Base-by-base conservation (phyloP, 257 asterid species). In the Asclepias syriaca region DNA sequence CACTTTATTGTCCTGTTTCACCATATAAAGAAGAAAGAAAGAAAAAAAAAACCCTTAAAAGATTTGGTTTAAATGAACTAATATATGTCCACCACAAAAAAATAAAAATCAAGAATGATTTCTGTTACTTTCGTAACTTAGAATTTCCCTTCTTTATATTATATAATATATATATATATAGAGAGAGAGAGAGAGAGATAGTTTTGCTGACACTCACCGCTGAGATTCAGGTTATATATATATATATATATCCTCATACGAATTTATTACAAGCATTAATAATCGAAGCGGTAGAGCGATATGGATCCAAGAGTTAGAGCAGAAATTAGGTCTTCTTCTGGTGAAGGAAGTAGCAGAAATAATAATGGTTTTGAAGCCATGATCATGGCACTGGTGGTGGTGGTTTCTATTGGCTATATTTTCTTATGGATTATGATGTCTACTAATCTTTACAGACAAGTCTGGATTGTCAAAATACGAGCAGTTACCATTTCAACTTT, bases 401-500 rank as follows among this genome's bases (percentile, higher is more conserved):
- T 68, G 19, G 71, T 84, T n/a, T 85, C 81, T 7, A 61, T 74
- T 14, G 97, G 94, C 0, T 83, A 89, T 80, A 74, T 88, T 8
- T 48, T 88, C 59, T 32, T 90, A 68, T 86, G 88, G 89, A 81
- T 86, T 71, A 82, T 91, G 89, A 22, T 71, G 59, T 90, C 98
- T 45, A 91, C 97, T 4, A 77, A 74, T 32, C 18, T 66, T 0
- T 93, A 81, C 37, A 75, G 43, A 60, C 72, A 57, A 14, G 74
- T 60, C 16, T 93, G 97, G 98, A 34, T 79, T 73, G 87, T 83
- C 6, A 63, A 76, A 68, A 79, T 93, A 72, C 76, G 80, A 74
- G 67, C 81, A 10, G 27, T 77, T 11, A 71, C 90, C 27, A 65
- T 79, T 50, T 74, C 98, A 80, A 91, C 98, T 65, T 93, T 74